Percentiles rank a stretch among this genome's conserved stretches.
Conservation (phyloP, 208 protist species). For the Leishmania guyanensis region DNA sequence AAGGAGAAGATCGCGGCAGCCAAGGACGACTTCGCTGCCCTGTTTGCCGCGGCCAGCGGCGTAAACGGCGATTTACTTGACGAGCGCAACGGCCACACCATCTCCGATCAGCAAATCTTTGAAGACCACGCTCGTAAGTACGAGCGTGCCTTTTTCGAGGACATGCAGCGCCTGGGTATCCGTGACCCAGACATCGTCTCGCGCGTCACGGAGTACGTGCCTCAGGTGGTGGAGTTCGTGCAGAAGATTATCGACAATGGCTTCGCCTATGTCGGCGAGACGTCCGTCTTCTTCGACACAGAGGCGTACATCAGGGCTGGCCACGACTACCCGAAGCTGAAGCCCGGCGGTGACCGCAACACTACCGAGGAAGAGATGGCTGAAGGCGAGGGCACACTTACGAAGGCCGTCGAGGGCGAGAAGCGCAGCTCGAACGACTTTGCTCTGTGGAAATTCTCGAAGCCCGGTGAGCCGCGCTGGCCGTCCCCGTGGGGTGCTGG, state of each 20-base stretch:
- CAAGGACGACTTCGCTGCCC: constrained; percentile 38
- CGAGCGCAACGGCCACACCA: constrained; percentile 53
- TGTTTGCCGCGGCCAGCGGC: constrained; percentile 64
- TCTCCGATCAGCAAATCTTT: constrained; percentile 91
- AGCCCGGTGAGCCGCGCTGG: constrained; percentile 95
- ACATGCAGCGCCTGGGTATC: constrained; percentile 92
- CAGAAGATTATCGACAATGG: constrained; percentile 96
- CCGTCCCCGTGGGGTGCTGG: constrained; percentile 93
- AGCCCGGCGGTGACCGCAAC: constrained; percentile 53
- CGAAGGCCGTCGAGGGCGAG: constrained; percentile 63
- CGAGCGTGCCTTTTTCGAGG: constrained; percentile 93
- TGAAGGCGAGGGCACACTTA: constrained; percentile 91
- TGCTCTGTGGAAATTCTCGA: constrained; percentile 98
- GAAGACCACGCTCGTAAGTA: constrained; percentile 83
- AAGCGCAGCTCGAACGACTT: constrained; percentile 96
- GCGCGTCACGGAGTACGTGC: constrained; percentile 98
- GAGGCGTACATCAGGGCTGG: constrained; percentile 78
- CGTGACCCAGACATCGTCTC: constrained; percentile 92
- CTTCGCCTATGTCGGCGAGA: constrained; percentile 93
- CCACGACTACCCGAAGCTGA: constrained; percentile 95
- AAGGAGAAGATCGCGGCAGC: constrained; percentile 62
- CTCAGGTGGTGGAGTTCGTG: constrained; percentile 95
- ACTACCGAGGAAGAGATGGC: constrained; percentile 88
- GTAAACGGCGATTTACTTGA: constrained; percentile 88
- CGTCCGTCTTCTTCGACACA: constrained; percentile 97